Percentiles rank a stretch among this genome's conserved stretches.
These are phyloP conservation scores for Phytophthora idaei DNA, from an alignment of 352 stramenopile species.

Conservation along the genomic window DNA sequence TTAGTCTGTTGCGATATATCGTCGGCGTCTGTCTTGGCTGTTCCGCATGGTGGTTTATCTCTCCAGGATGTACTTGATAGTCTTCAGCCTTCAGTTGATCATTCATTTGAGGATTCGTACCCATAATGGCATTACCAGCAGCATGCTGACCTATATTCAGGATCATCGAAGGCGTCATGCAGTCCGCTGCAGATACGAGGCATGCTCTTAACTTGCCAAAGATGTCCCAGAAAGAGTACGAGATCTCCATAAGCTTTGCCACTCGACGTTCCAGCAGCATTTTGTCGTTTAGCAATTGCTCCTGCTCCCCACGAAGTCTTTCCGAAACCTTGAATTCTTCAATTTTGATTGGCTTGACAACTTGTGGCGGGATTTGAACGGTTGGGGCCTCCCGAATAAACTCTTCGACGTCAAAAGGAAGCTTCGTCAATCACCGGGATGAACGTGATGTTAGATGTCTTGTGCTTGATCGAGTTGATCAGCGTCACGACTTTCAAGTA, in stretches of 20 bases:
- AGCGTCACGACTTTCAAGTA: slow-evolving; percentile 9
- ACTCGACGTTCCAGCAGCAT: not conserved
- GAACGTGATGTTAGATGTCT: slow-evolving; percentile 14
- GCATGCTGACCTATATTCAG: too few species aligned
- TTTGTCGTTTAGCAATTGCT: slow-evolving; percentile 1
- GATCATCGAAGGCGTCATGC: too few species aligned
- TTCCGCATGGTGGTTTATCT: too few species aligned
- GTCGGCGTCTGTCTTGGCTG: too few species aligned
- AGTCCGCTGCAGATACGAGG: too few species aligned
- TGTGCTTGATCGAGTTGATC: slow-evolving; percentile 13
- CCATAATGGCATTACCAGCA: too few species aligned
- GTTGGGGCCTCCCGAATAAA: slow-evolving; percentile 5
- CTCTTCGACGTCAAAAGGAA: slow-evolving; percentile 1
- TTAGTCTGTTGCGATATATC: too few species aligned
- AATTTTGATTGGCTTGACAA: slow-evolving; percentile 7
- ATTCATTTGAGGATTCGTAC: too few species aligned
- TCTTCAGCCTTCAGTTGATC: too few species aligned
- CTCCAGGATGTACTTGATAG: too few species aligned
- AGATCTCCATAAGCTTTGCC: not conserved
- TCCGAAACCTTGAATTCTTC: not conserved
- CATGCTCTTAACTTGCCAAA: too few species aligned
- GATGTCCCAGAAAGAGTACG: not conserved
- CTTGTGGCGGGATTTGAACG: not conserved
- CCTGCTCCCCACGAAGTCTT: not conserved
- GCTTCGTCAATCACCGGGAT: slow-evolving; percentile 13